Evolutionary conservation across 306 rosid species (phyloP), one percentile per base, ranked within the genome.

Genomic region (Casuarina glauca): DNA sequence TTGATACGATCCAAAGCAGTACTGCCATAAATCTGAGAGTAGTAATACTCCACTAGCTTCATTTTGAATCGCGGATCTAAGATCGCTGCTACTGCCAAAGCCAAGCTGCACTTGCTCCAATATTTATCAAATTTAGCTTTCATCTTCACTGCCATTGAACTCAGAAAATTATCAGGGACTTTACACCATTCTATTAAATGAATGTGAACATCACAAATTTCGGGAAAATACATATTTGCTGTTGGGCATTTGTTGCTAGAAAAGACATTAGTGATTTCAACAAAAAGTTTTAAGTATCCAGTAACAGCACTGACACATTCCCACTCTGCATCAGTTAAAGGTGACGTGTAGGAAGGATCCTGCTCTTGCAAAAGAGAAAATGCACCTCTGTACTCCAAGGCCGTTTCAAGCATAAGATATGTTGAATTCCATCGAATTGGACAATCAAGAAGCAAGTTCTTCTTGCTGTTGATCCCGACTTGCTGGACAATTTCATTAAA

Each of bases 11-110:
- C 97, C 85, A 89, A 86, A 60, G 97, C 91, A 16, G 88, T 86
- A 82, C 97, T 95, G 48, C 99, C 98, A 46, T 95, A 95, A 70
- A 95, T 95, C 76, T 87, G 93, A 41, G 99, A 95, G 76, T 95
- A 95, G 88, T 95, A 95, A 74, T 95, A 95, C 81, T 95, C 99
- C 45, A 95, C 94, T 85, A 95, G 82, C 89, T 90, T 95, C 92
- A 93, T 89, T 86, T 93, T 93, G 82, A 93, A 95, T 60, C 97
- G 89, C 26, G 99, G 99, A 84, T 95, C 99, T 88, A 95, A 81
- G 64, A 95, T 87, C 17, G 92, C 97, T 32, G 96, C 99, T 35
- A 95, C 83, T 36, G 99, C 97, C 87, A 95, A 81, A 82, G 94
- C 81, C 80, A 84, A 79, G 75, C 96, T 90, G 85, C 99, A 95